A percentile compares a stretch with the other conserved stretches of the same genome.
These are phyloP conservation scores for Pseudoturritis turrita DNA, from an alignment of 345 rosid species.

Conservation along the genomic window DNA sequence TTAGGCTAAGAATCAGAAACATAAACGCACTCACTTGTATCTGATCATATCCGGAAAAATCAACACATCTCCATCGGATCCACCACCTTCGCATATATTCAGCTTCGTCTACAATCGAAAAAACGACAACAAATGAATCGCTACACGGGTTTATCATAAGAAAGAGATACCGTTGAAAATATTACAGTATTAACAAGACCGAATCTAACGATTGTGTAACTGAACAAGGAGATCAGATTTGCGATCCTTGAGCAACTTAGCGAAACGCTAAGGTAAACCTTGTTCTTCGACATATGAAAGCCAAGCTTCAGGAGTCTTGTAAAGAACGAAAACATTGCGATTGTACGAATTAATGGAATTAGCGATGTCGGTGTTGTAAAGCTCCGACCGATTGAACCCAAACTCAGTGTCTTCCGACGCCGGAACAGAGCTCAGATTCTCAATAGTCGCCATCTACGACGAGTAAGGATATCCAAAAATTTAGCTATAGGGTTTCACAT, in stretches of 20 bases:
- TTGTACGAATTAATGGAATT: constrained; percentile 64
- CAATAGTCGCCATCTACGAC: constrained; percentile 39
- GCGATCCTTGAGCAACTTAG: constrained; percentile 60
- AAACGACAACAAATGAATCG: too few relatives aligned
- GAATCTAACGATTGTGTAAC: constrained; percentile 34
- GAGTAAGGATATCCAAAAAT: background rate
- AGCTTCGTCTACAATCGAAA: constrained; percentile 44
- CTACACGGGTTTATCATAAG: too few relatives aligned
- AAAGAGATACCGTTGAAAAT: too few relatives aligned
- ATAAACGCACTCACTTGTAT: constrained; percentile 54
- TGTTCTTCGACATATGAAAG: constrained; percentile 61
- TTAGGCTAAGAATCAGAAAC: background rate
- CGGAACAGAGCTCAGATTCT: constrained; percentile 32
- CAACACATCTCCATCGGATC: constrained; percentile 72
- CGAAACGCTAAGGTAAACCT: constrained; percentile 59
- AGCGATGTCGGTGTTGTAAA: constrained; percentile 59
- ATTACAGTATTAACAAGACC: too few relatives aligned
- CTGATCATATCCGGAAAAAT: constrained; percentile 84
- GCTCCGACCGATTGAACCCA: constrained; percentile 79
- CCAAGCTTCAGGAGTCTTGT: constrained; percentile 63
- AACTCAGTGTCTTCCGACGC: constrained; percentile 55
- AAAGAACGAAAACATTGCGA: constrained; percentile 75
- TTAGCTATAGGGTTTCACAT: background rate
- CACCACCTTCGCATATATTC: constrained; percentile 65
- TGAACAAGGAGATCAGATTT: constrained; percentile 50